phyloP scores from a whole-genome alignment of 2,329 filamentous ascomycete species.

The Xylaria sp. region DNA sequence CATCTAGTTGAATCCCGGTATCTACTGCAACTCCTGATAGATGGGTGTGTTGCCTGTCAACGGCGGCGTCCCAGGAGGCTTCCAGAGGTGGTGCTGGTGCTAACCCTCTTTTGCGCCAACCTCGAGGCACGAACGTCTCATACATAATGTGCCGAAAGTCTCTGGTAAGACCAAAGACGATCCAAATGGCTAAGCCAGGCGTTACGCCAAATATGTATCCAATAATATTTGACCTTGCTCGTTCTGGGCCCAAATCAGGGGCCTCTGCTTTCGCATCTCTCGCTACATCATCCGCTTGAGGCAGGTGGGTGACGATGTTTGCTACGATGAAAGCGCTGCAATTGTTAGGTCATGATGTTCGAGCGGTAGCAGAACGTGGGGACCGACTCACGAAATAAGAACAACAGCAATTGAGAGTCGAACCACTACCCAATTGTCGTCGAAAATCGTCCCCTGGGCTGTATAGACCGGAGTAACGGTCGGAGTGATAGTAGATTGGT shows the following conservation, averaged over 20 bases:
- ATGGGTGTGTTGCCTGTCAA: constrained; percentile 12
- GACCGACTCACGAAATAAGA: constrained; percentile 38
- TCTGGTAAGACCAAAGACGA: constrained; percentile 43
- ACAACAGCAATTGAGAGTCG: constrained; percentile 40
- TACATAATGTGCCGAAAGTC: constrained; percentile 42
- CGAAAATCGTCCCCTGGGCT: constrained; percentile 34
- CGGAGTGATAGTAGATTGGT: constrained; percentile 19
- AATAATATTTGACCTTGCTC: constrained; percentile 42
- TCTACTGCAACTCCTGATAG: constrained; percentile 28
- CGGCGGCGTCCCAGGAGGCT: constrained; percentile 7
- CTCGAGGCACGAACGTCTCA: constrained; percentile 38
- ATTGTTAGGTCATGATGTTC: constrained; percentile 5
- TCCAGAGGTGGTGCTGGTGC: neutral
- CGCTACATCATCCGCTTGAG: constrained; percentile 37
- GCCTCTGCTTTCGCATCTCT: constrained; percentile 38
- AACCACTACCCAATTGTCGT: constrained; percentile 41
- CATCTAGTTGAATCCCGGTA: constrained; percentile 31
- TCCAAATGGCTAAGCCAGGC: constrained; percentile 42
- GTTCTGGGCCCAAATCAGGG: constrained; percentile 39
- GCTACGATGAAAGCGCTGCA: constrained; percentile 41
- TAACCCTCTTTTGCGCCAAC: constrained; percentile 26
- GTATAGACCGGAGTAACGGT: constrained; percentile 18
- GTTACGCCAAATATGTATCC: constrained; percentile 45
- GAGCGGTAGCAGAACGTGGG: neutral
- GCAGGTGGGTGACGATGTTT: constrained; percentile 40